Evolutionary conservation across 805 yeast genomes (phyloP), one percentile per base, ranked within the genome.

Genomic region (Hanseniaspora guilliermondii): DNA sequence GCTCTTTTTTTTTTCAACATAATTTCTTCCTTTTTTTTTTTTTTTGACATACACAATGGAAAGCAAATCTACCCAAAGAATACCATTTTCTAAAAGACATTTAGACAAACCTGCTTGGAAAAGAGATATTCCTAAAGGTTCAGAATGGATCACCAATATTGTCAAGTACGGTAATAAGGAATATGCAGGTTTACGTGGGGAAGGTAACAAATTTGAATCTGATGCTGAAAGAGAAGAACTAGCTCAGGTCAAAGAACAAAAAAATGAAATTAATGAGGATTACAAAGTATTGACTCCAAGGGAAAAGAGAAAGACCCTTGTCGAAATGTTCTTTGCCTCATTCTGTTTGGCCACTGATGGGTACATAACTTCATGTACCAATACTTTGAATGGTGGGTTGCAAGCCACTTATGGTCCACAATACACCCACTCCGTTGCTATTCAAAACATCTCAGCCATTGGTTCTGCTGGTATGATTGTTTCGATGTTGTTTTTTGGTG

Each of bases 391-490:
- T 36, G 79, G 88, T 19, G 81, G 89, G 70, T 73, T 89, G 59
- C 66, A 75, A 19, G 70, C 64, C 2, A 72, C 88, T 38, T 89
- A 89, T 65, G 87, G 87, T 33, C 65, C 67, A 0, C 78, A 76
- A 60, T 83, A 83, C 63, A 66, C 78, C 3, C 59, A 73, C 6
- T 85, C 94, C 0, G 65, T 67, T 42, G 96, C 96, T 33, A 78
- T 85, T 54, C 75, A 80, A 58, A 87, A 88, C 63, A 85, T 91
- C 48, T 75, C 94, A 0, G 79, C 96, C 7, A 85, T 91, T 65
- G 96, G 89, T 0, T 88, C 89, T 64, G 96, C 77, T 7, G 97
- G 97, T 61, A 87, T 91, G 2, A 93, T 91, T 55, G 76, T 85
- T 19, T 97, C 97, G 42, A 89, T 83, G 74, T 73, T 89, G 46